These are phyloP conservation scores for Colletotrichum australisinense DNA, from an alignment of 2,329 filamentous ascomycete species.

Conservation along the genomic window DNA sequence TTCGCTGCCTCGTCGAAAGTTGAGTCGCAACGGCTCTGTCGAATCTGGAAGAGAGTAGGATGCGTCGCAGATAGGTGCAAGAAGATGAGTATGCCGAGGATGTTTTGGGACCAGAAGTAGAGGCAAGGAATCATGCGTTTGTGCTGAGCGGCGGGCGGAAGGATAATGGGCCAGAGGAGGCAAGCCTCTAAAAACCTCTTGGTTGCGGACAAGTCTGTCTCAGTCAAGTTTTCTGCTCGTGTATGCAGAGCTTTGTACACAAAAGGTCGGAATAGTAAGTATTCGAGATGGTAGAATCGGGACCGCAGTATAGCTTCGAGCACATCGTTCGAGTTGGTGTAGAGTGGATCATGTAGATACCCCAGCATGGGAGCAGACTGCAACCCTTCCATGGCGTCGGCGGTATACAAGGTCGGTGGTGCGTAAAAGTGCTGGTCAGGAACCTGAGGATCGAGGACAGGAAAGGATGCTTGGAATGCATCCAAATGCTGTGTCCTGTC, in stretches of 20 bases:
- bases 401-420: conserved; percentile 51
- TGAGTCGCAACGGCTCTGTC: conserved; percentile 58
- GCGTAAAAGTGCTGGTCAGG: not conserved
- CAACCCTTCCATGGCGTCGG: conserved; percentile 49
- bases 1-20: conserved; percentile 62
- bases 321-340: conserved; percentile 43
- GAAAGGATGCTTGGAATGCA: conserved; percentile 49
- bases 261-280: conserved; percentile 68
- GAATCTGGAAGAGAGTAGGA: conserved; percentile 60
- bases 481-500: conserved; percentile 58
- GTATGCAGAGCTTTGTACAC: conserved; percentile 68
- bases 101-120: conserved; percentile 72
- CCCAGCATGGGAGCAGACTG: not conserved
- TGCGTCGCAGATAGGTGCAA: conserved; percentile 65
- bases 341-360: not conserved
- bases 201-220: conserved; percentile 65
- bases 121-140: conserved; percentile 69
- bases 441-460: conserved; percentile 40
- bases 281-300: conserved; percentile 69
- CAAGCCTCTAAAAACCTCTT: conserved; percentile 67
- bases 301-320: conserved; percentile 68
- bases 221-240: conserved; percentile 62
- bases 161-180: conserved; percentile 70
- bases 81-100: conserved; percentile 68
- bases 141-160: conserved; percentile 66